Evolutionary conservation across 2,329 filamentous ascomycete species (phyloP), one percentile per base, ranked within the genome.

Genomic region (Xylaria hypoxylon): DNA sequence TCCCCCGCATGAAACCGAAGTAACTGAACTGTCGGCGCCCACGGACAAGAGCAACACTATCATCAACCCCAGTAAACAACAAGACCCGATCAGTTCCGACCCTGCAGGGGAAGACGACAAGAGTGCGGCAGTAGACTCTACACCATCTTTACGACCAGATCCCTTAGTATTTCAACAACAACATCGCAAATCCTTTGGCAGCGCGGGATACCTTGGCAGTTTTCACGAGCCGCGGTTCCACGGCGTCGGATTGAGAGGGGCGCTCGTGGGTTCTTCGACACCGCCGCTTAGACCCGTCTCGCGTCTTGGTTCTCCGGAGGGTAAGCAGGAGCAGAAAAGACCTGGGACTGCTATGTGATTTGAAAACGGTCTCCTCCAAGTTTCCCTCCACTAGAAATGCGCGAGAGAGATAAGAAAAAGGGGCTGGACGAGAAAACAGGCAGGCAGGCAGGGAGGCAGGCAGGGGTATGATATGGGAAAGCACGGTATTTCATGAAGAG

Each of bases 181-280:
- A 38, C 64, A 59, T 2, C 66, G 72, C 62, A 70, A 68, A 38
- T 77, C 75, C 0, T 75, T 77, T 56, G 74, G 76, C 62, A 76
- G 75, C 66, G 75, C 76, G 1, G 75, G 74, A 22, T 67, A 76
- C 24, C 71, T 78, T 8, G 75, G 60, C 6, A 59, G 76, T 31
- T 73, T 78, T 62, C 70, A 71, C 52, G 76, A 74, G 40, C 72
- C 73, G 63, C 70, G 72, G 33, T 70, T 73, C 52, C 70, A 73
- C 45, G 68, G 70, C 17, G 61, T 77, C 2, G 73, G 70, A 17
- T 53, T 75, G 22, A 63, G 73, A 13, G 62, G 65, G 5, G 69
- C 71, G 17, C 61, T 75, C 24, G 62, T 74, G 38, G 68, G 72
- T 10, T 48, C 65, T 2, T 63, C 66, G 15, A 60, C 62, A 5